Percentiles rank a stretch among this genome's conserved stretches.
These are phyloP conservation scores for Cyphellophora europaea DNA, from an alignment of 2,329 filamentous ascomycete species.

Conservation along the genomic window DNA sequence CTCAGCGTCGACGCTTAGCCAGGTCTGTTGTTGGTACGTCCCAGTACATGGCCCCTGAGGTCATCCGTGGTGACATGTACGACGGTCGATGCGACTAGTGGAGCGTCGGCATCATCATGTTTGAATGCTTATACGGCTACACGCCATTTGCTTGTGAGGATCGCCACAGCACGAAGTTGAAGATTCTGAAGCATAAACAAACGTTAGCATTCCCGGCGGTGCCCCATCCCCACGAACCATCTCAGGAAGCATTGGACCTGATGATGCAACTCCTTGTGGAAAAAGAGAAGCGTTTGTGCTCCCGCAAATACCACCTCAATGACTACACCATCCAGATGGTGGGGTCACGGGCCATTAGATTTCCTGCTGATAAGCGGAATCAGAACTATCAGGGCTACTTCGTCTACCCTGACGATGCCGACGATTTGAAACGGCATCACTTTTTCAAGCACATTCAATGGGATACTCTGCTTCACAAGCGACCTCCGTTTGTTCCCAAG, in stretches of 20 bases:
- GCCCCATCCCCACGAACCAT: constrained; percentile 30
- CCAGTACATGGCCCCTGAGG: constrained; percentile 97
- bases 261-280: constrained; percentile 64
- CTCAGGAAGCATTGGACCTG: constrained; percentile 62
- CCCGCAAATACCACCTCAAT: constrained; percentile 61
- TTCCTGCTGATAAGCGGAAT: constrained; percentile 22
- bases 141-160: constrained; percentile 83
- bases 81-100: constrained; percentile 95
- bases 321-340: constrained; percentile 34
- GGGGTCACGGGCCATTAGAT: constrained; percentile 13
- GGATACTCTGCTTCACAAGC: constrained; percentile 60
- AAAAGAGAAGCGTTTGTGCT: constrained; percentile 67
- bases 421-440: constrained; percentile 79
- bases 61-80: constrained; percentile 71
- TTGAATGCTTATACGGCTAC: constrained; percentile 85
- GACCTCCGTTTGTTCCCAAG: constrained; percentile 71
- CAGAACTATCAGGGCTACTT: constrained; percentile 45
- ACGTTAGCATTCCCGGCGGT: constrained; percentile 61
- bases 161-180: constrained; percentile 73
- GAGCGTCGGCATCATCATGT: constrained; percentile 91
- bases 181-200: constrained; percentile 65
- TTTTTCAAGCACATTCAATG: constrained; percentile 78
- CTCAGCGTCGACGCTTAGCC: constrained; percentile 62
- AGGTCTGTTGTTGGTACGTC: constrained; percentile 88
- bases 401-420: constrained; percentile 74